These are phyloP conservation scores for Pythium dissotocum DNA, from an alignment of 352 stramenopile species.

Conservation along the genomic window DNA sequence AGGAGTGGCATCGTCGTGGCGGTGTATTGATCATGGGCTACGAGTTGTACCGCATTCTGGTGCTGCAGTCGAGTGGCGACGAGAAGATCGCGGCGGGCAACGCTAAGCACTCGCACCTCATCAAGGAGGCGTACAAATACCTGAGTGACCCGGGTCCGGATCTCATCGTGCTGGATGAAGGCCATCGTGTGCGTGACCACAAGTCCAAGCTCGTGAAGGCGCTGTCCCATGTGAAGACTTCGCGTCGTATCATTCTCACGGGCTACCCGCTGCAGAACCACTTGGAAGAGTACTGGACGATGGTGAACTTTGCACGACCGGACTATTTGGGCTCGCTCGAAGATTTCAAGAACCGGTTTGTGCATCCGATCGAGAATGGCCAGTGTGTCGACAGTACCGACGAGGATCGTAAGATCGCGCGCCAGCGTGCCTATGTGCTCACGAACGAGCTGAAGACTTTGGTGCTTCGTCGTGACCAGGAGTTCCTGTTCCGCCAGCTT, in stretches of 20 bases:
- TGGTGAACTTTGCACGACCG: slow-evolving; percentile 89
- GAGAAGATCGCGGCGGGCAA: slow-evolving; percentile 77
- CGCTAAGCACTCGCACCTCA: slow-evolving; percentile 54
- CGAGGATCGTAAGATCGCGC: slow-evolving; percentile 61
- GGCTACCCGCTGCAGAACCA: slow-evolving; percentile 97
- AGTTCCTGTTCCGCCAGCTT: slow-evolving; percentile 82
- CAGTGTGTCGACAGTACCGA: slow-evolving; percentile 82
- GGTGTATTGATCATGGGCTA: slow-evolving; percentile 91
- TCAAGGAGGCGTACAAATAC: slow-evolving; percentile 65
- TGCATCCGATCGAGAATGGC: slow-evolving; percentile 88
- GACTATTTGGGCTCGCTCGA: slow-evolving; percentile 79
- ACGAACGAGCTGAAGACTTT: slow-evolving; percentile 80
- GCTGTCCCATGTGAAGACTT: slow-evolving; percentile 75
- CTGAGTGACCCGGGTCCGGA: slow-evolving; percentile 76
- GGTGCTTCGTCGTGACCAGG: slow-evolving; percentile 84
- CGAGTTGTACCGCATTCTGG: slow-evolving; percentile 87
- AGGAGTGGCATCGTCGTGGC: slow-evolving; percentile 73
- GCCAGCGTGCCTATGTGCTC: slow-evolving; percentile 78
- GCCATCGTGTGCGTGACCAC: slow-evolving; percentile 86
- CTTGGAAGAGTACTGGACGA: slow-evolving; percentile 92
- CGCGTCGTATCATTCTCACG: slow-evolving; percentile 92
- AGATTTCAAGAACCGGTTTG: slow-evolving; percentile 91
- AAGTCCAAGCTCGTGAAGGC: slow-evolving; percentile 91
- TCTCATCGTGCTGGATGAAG: slow-evolving; percentile 89
- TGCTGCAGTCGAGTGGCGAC: slow-evolving; percentile 73